Base-by-base conservation (phyloP, 2,329 filamentous ascomycete genomes). In the Fusarium multiceps region DNA sequence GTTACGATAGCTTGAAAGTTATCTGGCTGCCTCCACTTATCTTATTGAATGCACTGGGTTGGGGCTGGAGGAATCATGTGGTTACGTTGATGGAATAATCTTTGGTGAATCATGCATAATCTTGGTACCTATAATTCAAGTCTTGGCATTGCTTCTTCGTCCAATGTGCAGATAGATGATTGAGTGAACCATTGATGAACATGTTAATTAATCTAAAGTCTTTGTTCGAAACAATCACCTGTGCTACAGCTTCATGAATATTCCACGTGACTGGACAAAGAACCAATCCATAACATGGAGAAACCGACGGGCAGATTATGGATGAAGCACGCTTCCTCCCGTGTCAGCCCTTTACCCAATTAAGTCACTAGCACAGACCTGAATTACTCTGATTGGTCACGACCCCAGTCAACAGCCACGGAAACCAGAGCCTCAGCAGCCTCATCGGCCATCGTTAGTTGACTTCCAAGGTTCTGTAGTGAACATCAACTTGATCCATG, bases 351-450 rank as follows among this genome's bases (percentile, higher is more conserved):
- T 64, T 71, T 71, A 41, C 67, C 41, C 21, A 16, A 59, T 65
- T 43, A 7, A 56, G 68, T 23, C 32, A 21, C 8, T 5, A 23
- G 37, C 20, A 10, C 34, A 41, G 10, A 23, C 14, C 47, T 60
- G 13, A 34, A 16, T 12, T 32, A 27, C 41, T 23, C 21, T 67
- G 27, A 69, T 67, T 72, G 69, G 67, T 16, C 40, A 37, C 32
- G 27, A n/a, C 55, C 50, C 50, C 49, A 45, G 62, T 55, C 66
- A 62, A 60, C 67, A 74, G 73, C 72, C 72, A 74, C 72, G 53
- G 62, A 32, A 50, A 65, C 40, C n/a, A 65, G 69, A 74, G 69
- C 73, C 73, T 59, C 73, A 73, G 72, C 65, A 69, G 68, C 68
- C 68, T 66, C 68, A 71, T 71, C 68, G 54, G 55, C 61, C 53